These are phyloP conservation scores for Xeromyces bisporus DNA, from an alignment of 495 filamentous ascomycete genomes.

Conservation along the genomic window DNA sequence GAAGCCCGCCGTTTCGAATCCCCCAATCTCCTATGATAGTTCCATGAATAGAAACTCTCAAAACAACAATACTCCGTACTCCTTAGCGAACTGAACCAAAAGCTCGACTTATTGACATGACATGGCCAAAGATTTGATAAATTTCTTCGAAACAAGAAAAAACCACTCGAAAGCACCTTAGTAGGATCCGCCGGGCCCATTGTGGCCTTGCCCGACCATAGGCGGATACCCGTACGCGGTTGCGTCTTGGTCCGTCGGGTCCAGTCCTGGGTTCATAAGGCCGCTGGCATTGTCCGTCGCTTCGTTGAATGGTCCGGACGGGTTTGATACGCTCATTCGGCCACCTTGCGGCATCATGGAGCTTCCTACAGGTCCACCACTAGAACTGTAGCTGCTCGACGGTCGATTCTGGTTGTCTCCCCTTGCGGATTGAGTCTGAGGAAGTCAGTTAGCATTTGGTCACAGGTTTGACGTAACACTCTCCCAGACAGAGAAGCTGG, in stretches of 20 bases:
- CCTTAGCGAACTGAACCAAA: no score
- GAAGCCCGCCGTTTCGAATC: no score
- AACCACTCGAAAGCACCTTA: constrained; percentile 11
- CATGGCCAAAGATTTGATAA: no score
- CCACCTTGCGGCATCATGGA: constrained; percentile 29
- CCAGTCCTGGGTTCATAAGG: constrained; percentile 42
- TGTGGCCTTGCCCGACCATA: constrained; percentile 46
- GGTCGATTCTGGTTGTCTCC: constrained; percentile 58
- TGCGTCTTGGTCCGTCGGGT: constrained; percentile 40
- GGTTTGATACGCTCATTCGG: constrained; percentile 16
- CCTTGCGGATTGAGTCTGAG: constrained; percentile 61
- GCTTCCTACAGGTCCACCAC: constrained; percentile 30
- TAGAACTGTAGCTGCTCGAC: constrained; percentile 46
- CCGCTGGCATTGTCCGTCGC: constrained; percentile 38
- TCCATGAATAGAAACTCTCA: no score
- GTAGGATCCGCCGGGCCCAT: constrained; percentile 44
- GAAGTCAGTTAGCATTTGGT: not conserved
- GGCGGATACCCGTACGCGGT: constrained; percentile 45
- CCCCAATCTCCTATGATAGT: no score
- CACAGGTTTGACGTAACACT: not conserved
- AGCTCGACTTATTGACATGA: no score
- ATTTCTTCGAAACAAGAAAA: no score
- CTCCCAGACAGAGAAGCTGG: no score
- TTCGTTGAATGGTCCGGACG: constrained; percentile 33
- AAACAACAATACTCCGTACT: no score